phyloP scores from a whole-genome alignment of 805 yeast species.

The Saturnispora diversa region DNA sequence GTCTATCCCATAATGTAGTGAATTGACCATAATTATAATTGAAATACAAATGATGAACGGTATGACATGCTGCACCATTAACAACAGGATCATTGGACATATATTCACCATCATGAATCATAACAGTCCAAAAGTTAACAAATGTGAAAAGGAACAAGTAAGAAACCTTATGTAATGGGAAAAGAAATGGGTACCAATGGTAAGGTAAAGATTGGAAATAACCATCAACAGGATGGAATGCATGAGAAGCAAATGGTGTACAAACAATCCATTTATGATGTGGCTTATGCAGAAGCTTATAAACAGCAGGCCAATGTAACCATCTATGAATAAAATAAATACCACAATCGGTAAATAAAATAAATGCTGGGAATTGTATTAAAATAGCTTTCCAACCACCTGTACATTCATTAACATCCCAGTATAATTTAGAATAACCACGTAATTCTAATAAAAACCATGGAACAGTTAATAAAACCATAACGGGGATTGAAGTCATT shows the following conservation, averaged over 20 bases:
- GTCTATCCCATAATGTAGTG: constrained; percentile 96
- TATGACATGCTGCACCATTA: constrained; percentile 98
- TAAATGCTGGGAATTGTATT: constrained; percentile 66
- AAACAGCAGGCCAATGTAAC: constrained; percentile 87
- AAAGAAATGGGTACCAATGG: constrained; percentile 82
- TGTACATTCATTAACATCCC: constrained; percentile 48
- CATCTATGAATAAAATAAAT: constrained; percentile 88
- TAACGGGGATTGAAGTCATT: constrained; percentile 70
- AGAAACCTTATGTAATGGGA: constrained; percentile 85
- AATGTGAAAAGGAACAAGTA: constrained; percentile 78
- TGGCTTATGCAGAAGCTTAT: constrained; percentile 86
- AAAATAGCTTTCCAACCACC: constrained; percentile 63
- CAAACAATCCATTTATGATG: constrained; percentile 99
- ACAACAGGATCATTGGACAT: constrained; percentile 87
- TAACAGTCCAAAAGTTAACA: constrained; percentile 96
- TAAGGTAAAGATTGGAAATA: constrained; percentile 89
- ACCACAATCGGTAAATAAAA: constrained; percentile 90
- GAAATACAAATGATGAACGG: constrained; percentile 93
- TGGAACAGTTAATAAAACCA: constrained; percentile 83
- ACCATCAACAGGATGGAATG: constrained; percentile 98
- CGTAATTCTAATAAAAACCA: constrained; percentile 80
- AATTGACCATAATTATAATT: constrained; percentile 98
- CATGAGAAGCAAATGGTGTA: constrained; percentile 96
- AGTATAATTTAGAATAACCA: constrained; percentile 77
- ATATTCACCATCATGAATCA: constrained; percentile 98